These are phyloP conservation scores for Penicillium canescens DNA, from an alignment of 495 filamentous ascomycete genomes.

Conservation along the genomic window DNA sequence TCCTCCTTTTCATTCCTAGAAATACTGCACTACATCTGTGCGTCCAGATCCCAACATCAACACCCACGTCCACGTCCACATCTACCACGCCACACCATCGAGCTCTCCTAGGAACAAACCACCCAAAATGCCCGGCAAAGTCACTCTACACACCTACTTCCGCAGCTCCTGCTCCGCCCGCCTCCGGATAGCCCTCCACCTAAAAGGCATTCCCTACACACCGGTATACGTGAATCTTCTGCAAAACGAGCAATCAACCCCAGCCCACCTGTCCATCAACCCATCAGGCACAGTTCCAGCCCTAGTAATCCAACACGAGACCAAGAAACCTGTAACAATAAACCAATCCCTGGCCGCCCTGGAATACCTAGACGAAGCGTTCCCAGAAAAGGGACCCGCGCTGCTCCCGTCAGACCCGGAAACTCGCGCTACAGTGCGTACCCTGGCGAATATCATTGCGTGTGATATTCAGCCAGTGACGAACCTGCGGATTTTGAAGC, in stretches of 20 bases:
- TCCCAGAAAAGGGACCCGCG: slow-evolving; percentile 20
- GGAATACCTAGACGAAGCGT: slow-evolving; percentile 54
- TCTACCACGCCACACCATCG: not conserved
- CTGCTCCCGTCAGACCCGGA: slow-evolving; percentile 41
- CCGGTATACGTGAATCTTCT: slow-evolving; percentile 47
- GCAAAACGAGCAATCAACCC: slow-evolving; percentile 39
- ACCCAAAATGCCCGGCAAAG: slow-evolving; percentile 25
- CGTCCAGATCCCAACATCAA: not conserved
- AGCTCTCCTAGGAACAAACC: not conserved
- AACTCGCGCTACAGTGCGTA: slow-evolving; percentile 39
- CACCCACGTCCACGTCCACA: not conserved
- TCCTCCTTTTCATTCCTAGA: not conserved
- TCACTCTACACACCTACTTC: slow-evolving; percentile 55
- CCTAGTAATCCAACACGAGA: slow-evolving; percentile 34
- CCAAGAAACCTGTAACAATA: slow-evolving; percentile 32
- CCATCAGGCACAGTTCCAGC: slow-evolving; percentile 52
- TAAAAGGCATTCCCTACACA: slow-evolving; percentile 45
- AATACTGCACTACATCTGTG: not conserved
- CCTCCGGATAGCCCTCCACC: slow-evolving; percentile 50
- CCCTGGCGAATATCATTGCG: slow-evolving; percentile 46
- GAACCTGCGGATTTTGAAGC: slow-evolving; percentile 47
- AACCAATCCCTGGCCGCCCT: slow-evolving; percentile 54
- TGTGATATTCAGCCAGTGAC: slow-evolving; percentile 52
- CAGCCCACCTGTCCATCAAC: slow-evolving; percentile 39
- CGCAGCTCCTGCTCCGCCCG: slow-evolving; percentile 57